Conservation (phyloP, 2,329 filamentous ascomycete species). For the Epichloe aotearoae region DNA sequence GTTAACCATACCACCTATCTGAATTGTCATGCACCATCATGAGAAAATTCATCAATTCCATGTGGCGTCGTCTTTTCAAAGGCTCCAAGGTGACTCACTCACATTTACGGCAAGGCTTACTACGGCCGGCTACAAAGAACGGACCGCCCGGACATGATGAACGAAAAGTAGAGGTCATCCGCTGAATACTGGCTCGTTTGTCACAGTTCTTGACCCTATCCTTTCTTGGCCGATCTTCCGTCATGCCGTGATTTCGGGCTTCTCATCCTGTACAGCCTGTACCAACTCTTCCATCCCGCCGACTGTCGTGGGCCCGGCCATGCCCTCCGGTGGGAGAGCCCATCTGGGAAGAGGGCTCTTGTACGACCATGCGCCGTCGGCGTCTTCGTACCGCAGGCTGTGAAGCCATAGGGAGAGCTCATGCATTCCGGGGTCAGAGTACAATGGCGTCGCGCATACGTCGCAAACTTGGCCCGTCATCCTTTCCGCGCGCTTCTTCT, state of each 20-base stretch:
- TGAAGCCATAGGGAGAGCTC: conserved; percentile 92
- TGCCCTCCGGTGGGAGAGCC: conserved; percentile 68
- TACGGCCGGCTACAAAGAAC: no score
- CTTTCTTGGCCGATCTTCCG: not conserved
- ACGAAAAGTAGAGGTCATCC: not conserved
- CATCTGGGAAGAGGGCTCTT: conserved; percentile 72
- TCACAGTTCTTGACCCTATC: not conserved
- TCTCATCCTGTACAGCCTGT: conserved; percentile 35
- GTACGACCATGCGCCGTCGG: conserved; percentile 74
- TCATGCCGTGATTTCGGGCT: conserved; percentile 22
- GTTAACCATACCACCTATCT: no score
- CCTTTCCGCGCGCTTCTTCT: conserved; percentile 83
- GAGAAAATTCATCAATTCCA: no score
- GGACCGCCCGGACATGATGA: no score
- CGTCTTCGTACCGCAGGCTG: conserved; percentile 78
- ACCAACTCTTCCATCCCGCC: conserved; percentile 47
- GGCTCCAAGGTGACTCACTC: no score
- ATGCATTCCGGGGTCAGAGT: conserved; percentile 81
- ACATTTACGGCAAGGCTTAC: no score
- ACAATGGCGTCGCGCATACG: conserved; percentile 74
- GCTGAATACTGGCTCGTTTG: not conserved
- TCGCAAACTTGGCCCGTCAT: conserved; percentile 77
- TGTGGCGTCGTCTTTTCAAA: no score
- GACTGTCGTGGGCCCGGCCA: conserved; percentile 57
- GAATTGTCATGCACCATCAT: no score